Conservation (phyloP, 1,139 yeast genomes). For the Hyphopichia burtonii region DNA sequence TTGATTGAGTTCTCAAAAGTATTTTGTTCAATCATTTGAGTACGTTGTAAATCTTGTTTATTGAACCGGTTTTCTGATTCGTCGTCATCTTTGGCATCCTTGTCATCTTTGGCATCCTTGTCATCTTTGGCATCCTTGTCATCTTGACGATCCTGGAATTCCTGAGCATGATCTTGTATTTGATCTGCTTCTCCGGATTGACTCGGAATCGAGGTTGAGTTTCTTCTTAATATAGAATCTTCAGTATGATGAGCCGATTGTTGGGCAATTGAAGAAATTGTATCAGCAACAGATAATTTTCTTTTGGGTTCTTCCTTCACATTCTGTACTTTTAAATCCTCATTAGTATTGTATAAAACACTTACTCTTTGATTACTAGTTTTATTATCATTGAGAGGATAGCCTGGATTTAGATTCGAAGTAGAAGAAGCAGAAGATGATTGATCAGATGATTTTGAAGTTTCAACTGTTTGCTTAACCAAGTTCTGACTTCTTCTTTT, state of each 20-base stretch:
- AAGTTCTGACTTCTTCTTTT: background rate
- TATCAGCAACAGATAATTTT: conserved; percentile 10
- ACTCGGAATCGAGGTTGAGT: conserved; percentile 3
- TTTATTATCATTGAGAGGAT: conserved; percentile 1
- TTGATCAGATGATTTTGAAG: background rate
- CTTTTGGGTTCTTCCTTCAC: background rate
- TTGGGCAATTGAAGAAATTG: conserved; percentile 14
- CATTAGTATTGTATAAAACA: conserved; percentile 1
- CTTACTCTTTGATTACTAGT: conserved; percentile 2
- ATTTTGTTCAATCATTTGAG: conserved; percentile 6
- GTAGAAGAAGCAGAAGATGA: background rate
- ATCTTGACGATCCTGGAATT: background rate
- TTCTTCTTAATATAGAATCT: conserved; percentile 10
- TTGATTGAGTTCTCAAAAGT: conserved; percentile 12
- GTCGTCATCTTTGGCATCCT: background rate
- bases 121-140: background rate
- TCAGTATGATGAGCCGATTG: conserved; percentile 13
- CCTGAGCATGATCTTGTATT: background rate
- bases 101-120: background rate
- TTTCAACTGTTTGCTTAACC: background rate
- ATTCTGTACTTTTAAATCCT: background rate
- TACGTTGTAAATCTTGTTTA: conserved; percentile 3
- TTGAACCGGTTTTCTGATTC: too few relatives aligned
- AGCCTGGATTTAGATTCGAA: background rate
- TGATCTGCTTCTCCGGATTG: background rate